A percentile compares a stretch with the other conserved stretches of the same genome.
Evolutionary conservation across 2,329 filamentous ascomycete species (phyloP).

Genomic region (Ceratocystiopsis sp.): DNA sequence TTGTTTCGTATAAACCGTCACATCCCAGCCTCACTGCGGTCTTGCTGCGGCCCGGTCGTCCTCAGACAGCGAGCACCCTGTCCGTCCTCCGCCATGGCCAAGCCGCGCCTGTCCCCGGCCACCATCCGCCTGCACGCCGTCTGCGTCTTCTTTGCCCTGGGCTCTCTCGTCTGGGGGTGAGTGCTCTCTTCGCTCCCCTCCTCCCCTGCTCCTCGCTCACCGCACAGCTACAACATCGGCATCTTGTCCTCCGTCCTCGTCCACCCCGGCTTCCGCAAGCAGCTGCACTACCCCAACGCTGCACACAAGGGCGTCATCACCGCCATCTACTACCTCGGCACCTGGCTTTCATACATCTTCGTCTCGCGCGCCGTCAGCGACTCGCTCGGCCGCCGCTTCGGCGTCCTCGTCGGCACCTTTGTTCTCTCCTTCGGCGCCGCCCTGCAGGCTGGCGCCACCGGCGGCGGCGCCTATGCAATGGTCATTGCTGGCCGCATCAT

Average conservation of each 20-base stretch:
- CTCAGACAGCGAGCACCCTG: neutral
- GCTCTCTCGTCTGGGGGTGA: conserved; percentile 39
- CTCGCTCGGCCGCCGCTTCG: conserved; percentile 31
- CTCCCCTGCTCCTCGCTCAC: no score
- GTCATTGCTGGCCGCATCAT: conserved; percentile 34
- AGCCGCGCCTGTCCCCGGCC: conserved; percentile 17
- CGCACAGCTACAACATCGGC: conserved; percentile 36
- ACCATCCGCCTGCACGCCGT: conserved; percentile 25
- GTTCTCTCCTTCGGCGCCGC: conserved; percentile 30
- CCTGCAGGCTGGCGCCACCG: conserved; percentile 27
- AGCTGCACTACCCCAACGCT: conserved; percentile 26
- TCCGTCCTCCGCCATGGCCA: neutral
- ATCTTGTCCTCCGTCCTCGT: conserved; percentile 38
- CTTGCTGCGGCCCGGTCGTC: no score
- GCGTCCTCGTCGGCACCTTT: conserved; percentile 28
- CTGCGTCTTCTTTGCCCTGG: conserved; percentile 36
- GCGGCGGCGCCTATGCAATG: conserved; percentile 23
- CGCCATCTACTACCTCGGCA: conserved; percentile 40
- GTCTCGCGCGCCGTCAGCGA: conserved; percentile 35
- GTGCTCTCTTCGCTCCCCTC: conserved; percentile 7
- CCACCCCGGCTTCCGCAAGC: conserved; percentile 33
- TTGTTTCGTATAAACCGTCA: no score
- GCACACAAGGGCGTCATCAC: conserved; percentile 34
- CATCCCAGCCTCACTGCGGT: no score
- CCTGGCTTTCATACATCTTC: conserved; percentile 36